Percentiles rank a stretch among this genome's conserved stretches.
Evolutionary conservation across 306 rosid genomes (phyloP).

Genomic region (Lablab purpureus): DNA sequence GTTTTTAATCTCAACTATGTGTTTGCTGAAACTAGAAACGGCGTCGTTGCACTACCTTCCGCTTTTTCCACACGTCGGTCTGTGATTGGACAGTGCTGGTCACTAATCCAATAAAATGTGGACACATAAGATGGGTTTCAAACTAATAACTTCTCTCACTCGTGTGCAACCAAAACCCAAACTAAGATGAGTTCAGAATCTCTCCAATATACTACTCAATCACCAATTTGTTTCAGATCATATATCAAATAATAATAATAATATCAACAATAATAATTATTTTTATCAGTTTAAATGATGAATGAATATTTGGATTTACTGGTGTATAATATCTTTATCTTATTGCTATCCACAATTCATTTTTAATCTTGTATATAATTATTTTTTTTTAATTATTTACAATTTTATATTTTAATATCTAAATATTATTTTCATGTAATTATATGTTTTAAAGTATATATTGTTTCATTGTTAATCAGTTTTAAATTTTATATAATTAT

Average conservation of each 20-base stretch:
- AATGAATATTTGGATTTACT: too few species aligned
- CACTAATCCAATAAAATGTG: constrained; percentile 15
- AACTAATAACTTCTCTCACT: not conserved
- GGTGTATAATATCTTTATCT: too few species aligned
- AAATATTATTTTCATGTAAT: too few species aligned
- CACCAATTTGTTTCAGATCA: not conserved
- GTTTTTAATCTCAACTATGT: not conserved
- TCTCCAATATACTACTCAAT: not conserved
- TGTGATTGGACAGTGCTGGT: constrained; percentile 41
- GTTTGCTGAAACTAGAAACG: constrained; percentile 40
- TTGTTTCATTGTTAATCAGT: too few species aligned
- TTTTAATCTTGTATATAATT: too few species aligned
- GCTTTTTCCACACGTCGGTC: not conserved
- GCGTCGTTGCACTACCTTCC: constrained; percentile 16
- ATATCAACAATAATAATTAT: not conserved
- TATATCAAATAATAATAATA: not conserved
- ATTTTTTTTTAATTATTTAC: too few species aligned
- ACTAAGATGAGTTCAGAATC: not conserved
- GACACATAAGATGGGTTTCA: constrained; percentile 27
- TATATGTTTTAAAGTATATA: too few species aligned
- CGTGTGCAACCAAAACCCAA: constrained; percentile 13
- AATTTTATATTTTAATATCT: too few species aligned
- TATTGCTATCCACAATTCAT: too few species aligned
- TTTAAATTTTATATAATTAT: too few species aligned
- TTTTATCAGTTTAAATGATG: not conserved